These are phyloP conservation scores for Fusarium zealandicum DNA, from an alignment of 2,329 filamentous ascomycete genomes.

Conservation along the genomic window DNA sequence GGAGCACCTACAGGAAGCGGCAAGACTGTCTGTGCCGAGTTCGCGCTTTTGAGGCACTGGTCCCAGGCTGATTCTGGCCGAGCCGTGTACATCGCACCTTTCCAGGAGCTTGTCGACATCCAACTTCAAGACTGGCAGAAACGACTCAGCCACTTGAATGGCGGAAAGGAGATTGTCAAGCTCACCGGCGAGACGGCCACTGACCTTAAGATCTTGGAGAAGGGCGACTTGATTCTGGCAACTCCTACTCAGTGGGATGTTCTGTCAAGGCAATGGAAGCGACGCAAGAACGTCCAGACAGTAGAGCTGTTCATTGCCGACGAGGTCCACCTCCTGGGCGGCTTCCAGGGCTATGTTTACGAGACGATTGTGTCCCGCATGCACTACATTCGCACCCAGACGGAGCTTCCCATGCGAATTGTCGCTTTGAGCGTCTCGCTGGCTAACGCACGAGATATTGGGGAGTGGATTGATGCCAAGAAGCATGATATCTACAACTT, in stretches of 20 bases:
- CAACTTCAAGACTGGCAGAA: constrained; percentile 85
- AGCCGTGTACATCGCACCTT: constrained; percentile 92
- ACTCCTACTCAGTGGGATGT: constrained; percentile 97
- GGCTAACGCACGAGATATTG: constrained; percentile 90
- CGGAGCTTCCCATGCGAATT: constrained; percentile 84
- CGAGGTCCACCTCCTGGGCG: constrained; percentile 91
- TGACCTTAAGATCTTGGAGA: constrained; percentile 87
- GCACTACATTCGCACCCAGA: constrained; percentile 92
- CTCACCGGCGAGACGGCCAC: constrained; percentile 91
- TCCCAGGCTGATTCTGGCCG: constrained; percentile 64
- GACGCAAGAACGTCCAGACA: constrained; percentile 91
- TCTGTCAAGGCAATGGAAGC: constrained; percentile 93
- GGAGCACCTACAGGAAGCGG: constrained; percentile 93
- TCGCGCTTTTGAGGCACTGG: constrained; percentile 91
- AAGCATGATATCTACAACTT: constrained; percentile 99
- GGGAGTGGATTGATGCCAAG: constrained; percentile 96
- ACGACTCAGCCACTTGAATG: constrained; percentile 73
- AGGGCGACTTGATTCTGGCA: constrained; percentile 87
- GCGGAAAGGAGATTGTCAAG: constrained; percentile 90
- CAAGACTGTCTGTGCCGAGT: constrained; percentile 96
- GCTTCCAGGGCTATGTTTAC: constrained; percentile 85
- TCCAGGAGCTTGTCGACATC: constrained; percentile 89
- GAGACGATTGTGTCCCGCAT: constrained; percentile 97
- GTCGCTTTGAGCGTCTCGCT: constrained; percentile 90
- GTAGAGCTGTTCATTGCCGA: constrained; percentile 94